phyloP scores from a whole-genome alignment of 2,329 filamentous ascomycete genomes.

The Aureobasidium lini region DNA sequence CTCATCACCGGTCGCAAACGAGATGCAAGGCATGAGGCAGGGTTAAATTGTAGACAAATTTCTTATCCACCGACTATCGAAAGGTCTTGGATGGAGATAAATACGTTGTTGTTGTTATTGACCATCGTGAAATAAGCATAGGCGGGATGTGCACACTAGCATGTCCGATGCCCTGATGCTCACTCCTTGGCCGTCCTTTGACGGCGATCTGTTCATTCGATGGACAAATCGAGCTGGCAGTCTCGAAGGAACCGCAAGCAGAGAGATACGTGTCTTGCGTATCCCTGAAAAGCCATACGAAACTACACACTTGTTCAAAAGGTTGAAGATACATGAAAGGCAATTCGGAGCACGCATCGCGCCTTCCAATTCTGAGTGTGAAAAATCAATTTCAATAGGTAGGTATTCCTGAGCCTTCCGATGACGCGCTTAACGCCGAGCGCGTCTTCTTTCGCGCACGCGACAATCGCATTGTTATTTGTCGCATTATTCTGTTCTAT shows the following conservation, averaged over 20 bases:
- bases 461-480: neutral
- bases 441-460: neutral
- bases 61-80: neutral
- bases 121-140: neutral
- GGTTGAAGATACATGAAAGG: too few species aligned
- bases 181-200: neutral
- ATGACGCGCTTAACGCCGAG: neutral
- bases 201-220: neutral
- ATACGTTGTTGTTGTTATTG: neutral
- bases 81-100: neutral
- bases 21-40: neutral
- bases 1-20: neutral
- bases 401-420: too few species aligned
- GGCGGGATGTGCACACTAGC: constrained; percentile 1
- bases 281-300: neutral
- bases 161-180: neutral
- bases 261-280: neutral
- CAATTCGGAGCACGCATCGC: too few species aligned
- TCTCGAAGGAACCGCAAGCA: neutral
- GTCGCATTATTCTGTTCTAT: neutral
- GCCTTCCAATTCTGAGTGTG: too few species aligned
- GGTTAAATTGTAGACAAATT: neutral
- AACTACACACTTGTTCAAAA: too few species aligned
- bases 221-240: neutral
- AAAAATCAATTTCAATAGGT: too few species aligned